phyloP scores from a whole-genome alignment of 2,329 filamentous ascomycete species.

The Venturia carpophila region DNA sequence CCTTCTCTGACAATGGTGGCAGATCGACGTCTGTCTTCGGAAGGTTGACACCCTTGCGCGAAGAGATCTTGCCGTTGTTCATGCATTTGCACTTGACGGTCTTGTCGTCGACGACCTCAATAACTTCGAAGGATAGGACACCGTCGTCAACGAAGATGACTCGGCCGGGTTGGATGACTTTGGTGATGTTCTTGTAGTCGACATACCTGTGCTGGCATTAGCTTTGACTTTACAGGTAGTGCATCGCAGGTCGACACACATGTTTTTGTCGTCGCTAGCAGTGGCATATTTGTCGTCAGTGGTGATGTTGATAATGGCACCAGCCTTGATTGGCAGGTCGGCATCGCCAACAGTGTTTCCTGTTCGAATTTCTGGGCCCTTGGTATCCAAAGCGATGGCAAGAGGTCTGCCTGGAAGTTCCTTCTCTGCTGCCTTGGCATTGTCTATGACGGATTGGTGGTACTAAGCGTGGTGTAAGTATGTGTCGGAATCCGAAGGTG shows the following conservation, averaged over 20 bases:
- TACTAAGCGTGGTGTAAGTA: slow-evolving; percentile 49
- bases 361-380: slow-evolving; percentile 82
- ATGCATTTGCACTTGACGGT: slow-evolving; percentile 78
- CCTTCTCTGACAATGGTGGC: slow-evolving; percentile 94
- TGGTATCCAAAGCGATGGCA: slow-evolving; percentile 85
- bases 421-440: slow-evolving; percentile 80
- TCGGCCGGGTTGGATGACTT: slow-evolving; percentile 85
- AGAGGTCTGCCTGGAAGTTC: slow-evolving; percentile 73
- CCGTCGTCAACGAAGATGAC: slow-evolving; percentile 98
- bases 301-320: slow-evolving; percentile 86
- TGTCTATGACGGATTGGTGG: slow-evolving; percentile 96
- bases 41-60: slow-evolving; percentile 98
- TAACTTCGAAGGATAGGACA: slow-evolving; percentile 90
- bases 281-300: slow-evolving; percentile 90
- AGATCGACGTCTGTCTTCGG: slow-evolving; percentile 98
- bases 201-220: slow-evolving; percentile 58
- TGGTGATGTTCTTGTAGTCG: slow-evolving; percentile 99
- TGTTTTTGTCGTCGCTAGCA: slow-evolving; percentile 79
- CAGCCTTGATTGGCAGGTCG: slow-evolving; percentile 74
- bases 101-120: slow-evolving; percentile 80
- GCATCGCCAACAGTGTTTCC: slow-evolving; percentile 63
- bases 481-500: not conserved
- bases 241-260: slow-evolving; percentile 52
- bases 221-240: not conserved
- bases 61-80: slow-evolving; percentile 98